Base-by-base conservation (phyloP, 345 rosid genomes). In the Durio zibethinus region DNA sequence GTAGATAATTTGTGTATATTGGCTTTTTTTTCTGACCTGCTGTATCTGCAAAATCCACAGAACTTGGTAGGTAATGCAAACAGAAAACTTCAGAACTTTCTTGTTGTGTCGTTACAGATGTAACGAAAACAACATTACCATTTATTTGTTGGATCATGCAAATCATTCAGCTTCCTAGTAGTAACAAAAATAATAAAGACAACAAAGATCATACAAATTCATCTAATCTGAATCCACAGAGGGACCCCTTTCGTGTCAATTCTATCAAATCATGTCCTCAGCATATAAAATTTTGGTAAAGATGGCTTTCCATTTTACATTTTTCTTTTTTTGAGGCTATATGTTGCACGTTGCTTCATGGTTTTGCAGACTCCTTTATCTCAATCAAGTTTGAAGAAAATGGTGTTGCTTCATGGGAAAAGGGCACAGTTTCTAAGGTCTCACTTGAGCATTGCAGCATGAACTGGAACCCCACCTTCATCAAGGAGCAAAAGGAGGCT, bases 401-500 rank as follows among this genome's bases (percentile, higher is more conserved):
- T 80, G 99, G 98, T 5, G 87, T 79, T 56, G 93, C 94, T 16
- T 93, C 92, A 5, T 93, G 99, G 99, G 99, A 93, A 75, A 93
- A 87, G 82, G 87, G 86, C 73, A 78, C 80, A 78, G 85, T 83
- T 75, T 84, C 96, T 27, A 90, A 93, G 79, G 85, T 84, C 52
- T 85, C 89, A 52, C 74, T 85, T 2, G 90, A 90, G 59, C 74
- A 87, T 73, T 82, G 84, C 85, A 84, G 76, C 82, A 84, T 83
- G 80, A 53, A 86, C 16, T 83, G 83, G 85, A 78, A 84, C 48
- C 65, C 83, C 68, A 48, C 74, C 27, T 75, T 29, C 27, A 77
- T 56, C 45, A 63, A 68, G 78, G 81, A 77, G 35, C 57, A 5
- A 11, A 56, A 40, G 56, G 73, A 69, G 14, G 20, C 66, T 79